Evolutionary conservation across 129 eudicot genomes (phyloP).

Genomic region (Chrysanthemum lavandulifolium): DNA sequence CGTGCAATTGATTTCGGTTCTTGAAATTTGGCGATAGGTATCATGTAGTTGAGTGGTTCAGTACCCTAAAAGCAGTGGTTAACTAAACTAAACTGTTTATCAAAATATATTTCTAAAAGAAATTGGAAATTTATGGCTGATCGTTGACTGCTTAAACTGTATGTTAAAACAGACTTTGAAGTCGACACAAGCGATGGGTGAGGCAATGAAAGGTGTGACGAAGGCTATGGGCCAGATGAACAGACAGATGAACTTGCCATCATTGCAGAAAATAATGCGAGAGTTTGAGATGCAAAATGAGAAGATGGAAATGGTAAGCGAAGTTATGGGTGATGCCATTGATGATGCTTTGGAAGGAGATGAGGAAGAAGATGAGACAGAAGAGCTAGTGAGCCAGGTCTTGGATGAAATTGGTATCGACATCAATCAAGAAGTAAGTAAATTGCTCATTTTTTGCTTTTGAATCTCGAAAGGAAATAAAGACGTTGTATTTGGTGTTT

Average conservation of each 20-base stretch:
- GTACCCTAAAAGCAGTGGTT: no score
- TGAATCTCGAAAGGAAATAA: neutral
- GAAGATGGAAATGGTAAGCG: constrained; percentile 91
- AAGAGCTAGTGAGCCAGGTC: constrained; percentile 88
- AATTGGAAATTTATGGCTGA: constrained; percentile 4
- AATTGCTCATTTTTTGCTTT: neutral
- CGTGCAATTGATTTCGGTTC: no score
- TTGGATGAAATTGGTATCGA: constrained; percentile 95
- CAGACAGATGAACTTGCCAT: constrained; percentile 91
- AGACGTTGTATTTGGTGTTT: neutral
- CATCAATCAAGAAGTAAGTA: constrained; percentile 75
- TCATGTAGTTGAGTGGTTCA: no score
- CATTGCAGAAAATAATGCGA: constrained; percentile 91
- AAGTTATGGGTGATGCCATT: constrained; percentile 95
- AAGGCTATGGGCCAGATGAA: constrained; percentile 99
- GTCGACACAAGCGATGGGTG: constrained; percentile 99
- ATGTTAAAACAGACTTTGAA: constrained; percentile 65
- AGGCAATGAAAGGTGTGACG: constrained; percentile 99
- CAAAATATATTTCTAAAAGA: no score
- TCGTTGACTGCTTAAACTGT: constrained; percentile 10
- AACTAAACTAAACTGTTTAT: neutral
- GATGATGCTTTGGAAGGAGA: constrained; percentile 99
- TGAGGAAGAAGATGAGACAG: constrained; percentile 96
- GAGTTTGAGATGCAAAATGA: constrained; percentile 96
- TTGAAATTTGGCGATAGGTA: no score